Evolutionary conservation across 2,329 filamentous ascomycete genomes (phyloP).

Genomic region (Fusarium globosum): DNA sequence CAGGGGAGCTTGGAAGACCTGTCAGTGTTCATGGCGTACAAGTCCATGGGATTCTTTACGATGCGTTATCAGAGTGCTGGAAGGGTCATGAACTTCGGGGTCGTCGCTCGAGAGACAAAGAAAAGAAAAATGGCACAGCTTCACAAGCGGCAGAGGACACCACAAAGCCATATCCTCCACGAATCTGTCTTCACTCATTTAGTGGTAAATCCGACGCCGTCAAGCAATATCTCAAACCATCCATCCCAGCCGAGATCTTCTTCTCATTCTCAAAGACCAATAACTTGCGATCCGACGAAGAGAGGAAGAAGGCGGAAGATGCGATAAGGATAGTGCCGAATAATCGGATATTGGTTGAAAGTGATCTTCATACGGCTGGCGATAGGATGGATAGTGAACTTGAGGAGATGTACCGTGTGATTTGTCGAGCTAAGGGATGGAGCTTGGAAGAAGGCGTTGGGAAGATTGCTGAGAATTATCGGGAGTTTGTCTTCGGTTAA

Average conservation of each 20-base stretch:
- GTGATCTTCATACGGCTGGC: conserved; percentile 85
- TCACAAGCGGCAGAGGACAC: conserved; percentile 45
- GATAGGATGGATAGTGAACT: conserved; percentile 79
- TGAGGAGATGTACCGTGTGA: conserved; percentile 74
- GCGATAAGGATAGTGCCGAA: conserved; percentile 79
- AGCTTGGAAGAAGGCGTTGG: conserved; percentile 73
- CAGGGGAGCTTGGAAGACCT: conserved; percentile 71
- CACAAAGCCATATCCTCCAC: conserved; percentile 72
- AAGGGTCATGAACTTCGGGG: conserved; percentile 71
- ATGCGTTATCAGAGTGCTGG: conserved; percentile 69
- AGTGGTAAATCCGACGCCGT: conserved; percentile 79
- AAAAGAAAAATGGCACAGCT: conserved; percentile 7
- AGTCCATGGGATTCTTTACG: conserved; percentile 74
- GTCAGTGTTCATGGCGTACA: conserved; percentile 78
- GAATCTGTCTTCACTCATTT: conserved; percentile 91
- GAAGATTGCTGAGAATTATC: conserved; percentile 78
- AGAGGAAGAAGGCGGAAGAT: conserved; percentile 63
- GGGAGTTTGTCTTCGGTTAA: conserved; percentile 74
- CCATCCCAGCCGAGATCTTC: conserved; percentile 79
- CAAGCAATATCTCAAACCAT: conserved; percentile 77
- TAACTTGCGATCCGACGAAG: conserved; percentile 70
- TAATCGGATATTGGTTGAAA: conserved; percentile 82
- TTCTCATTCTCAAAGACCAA: conserved; percentile 88
- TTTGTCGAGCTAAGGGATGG: conserved; percentile 83
- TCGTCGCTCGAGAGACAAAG: conserved; percentile 57